A percentile compares a stretch with the other conserved stretches of the same genome.
phyloP scores from a whole-genome alignment of 2,329 filamentous ascomycete species.

The Alternaria novae-zelandiae region DNA sequence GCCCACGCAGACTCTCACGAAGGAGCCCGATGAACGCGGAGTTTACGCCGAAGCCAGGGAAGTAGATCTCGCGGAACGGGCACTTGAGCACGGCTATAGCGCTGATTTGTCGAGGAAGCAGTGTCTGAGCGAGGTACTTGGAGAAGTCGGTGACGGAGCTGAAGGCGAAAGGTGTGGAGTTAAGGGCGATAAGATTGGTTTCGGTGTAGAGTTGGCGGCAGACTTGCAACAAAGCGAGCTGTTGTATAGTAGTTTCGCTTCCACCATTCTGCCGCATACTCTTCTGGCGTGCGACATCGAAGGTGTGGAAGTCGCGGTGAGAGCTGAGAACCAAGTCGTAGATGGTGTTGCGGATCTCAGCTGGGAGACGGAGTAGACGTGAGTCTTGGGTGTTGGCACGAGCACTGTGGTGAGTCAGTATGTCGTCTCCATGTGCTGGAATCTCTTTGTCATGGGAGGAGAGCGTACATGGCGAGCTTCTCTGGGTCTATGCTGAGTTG shows the following conservation, averaged over 20 bases:
- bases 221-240: neutral
- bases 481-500: neutral
- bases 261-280: neutral
- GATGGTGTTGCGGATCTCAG: slow-evolving; percentile 66
- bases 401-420: too few relatives aligned
- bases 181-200: neutral
- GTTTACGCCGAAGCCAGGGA: neutral
- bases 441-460: too few relatives aligned
- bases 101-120: neutral
- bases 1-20: neutral
- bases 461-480: neutral
- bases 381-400: neutral
- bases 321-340: slow-evolving; percentile 46
- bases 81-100: neutral
- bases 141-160: neutral
- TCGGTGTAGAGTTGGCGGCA: neutral
- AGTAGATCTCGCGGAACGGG: neutral
- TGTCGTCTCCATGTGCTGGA: too few relatives aligned
- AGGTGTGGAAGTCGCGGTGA: neutral
- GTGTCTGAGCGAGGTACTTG: neutral
- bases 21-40: neutral
- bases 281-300: neutral
- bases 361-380: slow-evolving; percentile 56
- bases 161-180: neutral
- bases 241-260: neutral